A percentile compares a stretch with the other conserved stretches of the same genome.
phyloP scores from a whole-genome alignment of 345 rosid genomes.

The Combretum micranthum region DNA sequence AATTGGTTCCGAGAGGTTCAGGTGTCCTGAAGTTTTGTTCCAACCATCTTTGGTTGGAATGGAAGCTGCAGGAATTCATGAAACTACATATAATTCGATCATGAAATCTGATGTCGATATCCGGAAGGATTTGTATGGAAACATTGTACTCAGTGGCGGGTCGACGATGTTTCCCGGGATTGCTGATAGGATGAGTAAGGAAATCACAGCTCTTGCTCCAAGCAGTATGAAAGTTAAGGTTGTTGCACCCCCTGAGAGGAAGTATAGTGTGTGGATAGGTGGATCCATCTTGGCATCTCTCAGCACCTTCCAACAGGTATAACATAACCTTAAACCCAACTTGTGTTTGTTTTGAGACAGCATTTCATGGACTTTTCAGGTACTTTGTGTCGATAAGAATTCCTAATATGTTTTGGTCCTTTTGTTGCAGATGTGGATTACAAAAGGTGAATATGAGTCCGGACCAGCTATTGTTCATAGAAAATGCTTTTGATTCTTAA shows the following conservation, averaged over 20 bases:
- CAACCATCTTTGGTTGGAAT: slow-evolving; percentile 44
- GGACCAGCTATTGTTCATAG: too few species aligned
- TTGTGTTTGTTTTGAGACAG: too few species aligned
- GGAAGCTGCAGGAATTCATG: slow-evolving; percentile 43
- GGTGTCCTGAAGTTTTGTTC: slow-evolving; percentile 47
- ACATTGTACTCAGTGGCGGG: slow-evolving; percentile 47
- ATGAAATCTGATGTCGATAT: slow-evolving; percentile 44
- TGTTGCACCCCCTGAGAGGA: slow-evolving; percentile 53
- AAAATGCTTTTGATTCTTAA: too few species aligned
- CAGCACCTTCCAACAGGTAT: slow-evolving; percentile 52
- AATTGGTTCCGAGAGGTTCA: slow-evolving; percentile 47
- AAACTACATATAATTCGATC: slow-evolving; percentile 43
- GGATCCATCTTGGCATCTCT: slow-evolving; percentile 50
- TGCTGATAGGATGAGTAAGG: slow-evolving; percentile 50
- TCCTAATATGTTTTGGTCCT: too few species aligned
- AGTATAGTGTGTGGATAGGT: slow-evolving; percentile 53
- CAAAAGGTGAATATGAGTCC: too few species aligned
- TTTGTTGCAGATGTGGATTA: too few species aligned
- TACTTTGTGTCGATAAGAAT: too few species aligned
- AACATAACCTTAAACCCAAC: too few species aligned
- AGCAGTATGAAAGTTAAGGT: slow-evolving; percentile 51
- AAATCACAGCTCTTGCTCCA: slow-evolving; percentile 40
- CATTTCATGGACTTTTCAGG: too few species aligned
- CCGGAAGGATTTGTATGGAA: slow-evolving; percentile 42
- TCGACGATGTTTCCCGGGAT: slow-evolving; percentile 50